phyloP scores from a whole-genome alignment of 768 basidiomycete species.

The Pleurotus tuoliensis region DNA sequence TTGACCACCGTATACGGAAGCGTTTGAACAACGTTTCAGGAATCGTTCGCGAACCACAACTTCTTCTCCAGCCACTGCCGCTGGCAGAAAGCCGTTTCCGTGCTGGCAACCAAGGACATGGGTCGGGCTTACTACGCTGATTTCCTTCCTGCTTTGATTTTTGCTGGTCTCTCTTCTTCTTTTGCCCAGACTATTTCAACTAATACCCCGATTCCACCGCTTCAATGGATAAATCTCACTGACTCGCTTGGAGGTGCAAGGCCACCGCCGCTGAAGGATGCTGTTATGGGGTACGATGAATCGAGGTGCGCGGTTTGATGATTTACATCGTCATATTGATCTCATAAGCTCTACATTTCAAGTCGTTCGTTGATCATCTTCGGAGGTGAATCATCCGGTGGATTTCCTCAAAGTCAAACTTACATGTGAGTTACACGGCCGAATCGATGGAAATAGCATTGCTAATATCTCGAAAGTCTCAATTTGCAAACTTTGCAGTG shows the following conservation, averaged over 20 bases:
- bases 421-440: conserved; percentile 48
- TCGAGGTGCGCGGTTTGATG: conserved; percentile 25
- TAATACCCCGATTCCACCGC: conserved; percentile 51
- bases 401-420: conserved; percentile 59
- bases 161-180: conserved; percentile 19
- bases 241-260: conserved; percentile 48
- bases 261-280: conserved; percentile 65
- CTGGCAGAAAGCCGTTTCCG: conserved; percentile 21
- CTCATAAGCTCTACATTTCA: conserved; percentile 27
- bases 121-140: conserved; percentile 18
- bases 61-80: conserved; percentile 16
- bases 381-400: conserved; percentile 68
- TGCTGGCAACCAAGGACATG: conserved; percentile 22
- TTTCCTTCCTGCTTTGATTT: conserved; percentile 22
- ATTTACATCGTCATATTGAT: conserved; percentile 6
- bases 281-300: conserved; percentile 63
- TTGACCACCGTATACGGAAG: background rate
- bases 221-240: conserved; percentile 77
- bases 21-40: conserved; percentile 1
- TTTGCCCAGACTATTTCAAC: conserved; percentile 50
- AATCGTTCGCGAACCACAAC: conserved; percentile 1
- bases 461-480: conserved; percentile 36
- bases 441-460: too few relatives aligned
- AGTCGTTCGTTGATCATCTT: conserved; percentile 66
- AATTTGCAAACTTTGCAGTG: conserved; percentile 59